Conservation (phyloP, 2,329 filamentous ascomycete genomes). For the Colletotrichum euphorbiae region DNA sequence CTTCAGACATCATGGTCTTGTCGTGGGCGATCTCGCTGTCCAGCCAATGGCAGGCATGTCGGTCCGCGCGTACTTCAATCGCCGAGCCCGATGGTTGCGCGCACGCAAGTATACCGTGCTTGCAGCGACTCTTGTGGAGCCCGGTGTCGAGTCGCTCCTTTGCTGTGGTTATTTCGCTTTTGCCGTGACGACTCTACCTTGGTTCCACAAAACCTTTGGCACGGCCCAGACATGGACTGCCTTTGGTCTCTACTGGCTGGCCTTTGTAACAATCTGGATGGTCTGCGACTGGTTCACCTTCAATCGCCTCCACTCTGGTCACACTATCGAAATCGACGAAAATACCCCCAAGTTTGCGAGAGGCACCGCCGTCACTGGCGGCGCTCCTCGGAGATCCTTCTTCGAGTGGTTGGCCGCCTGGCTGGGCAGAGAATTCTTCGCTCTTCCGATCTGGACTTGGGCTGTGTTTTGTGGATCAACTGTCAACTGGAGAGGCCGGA, state of each 20-base stretch:
- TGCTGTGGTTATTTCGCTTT: constrained; percentile 86
- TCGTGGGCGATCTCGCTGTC: constrained; percentile 87
- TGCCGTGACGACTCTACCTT: constrained; percentile 79
- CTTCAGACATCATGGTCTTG: constrained; percentile 83
- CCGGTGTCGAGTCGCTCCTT: constrained; percentile 88
- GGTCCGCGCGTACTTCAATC: constrained; percentile 79
- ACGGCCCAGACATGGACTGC: constrained; percentile 75
- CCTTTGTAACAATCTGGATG: constrained; percentile 78
- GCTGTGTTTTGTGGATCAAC: constrained; percentile 90
- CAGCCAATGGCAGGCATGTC: constrained; percentile 90
- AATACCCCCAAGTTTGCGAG: constrained; percentile 81
- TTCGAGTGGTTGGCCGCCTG: constrained; percentile 82
- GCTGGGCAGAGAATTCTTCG: constrained; percentile 84
- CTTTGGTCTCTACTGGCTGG: constrained; percentile 74
- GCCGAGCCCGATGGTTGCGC: constrained; percentile 88
- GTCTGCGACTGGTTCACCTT: constrained; percentile 80
- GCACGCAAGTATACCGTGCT: constrained; percentile 95
- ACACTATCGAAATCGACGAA: constrained; percentile 76
- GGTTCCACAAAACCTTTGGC: constrained; percentile 63
- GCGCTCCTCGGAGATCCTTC: constrained; percentile 67
- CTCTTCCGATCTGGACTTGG: constrained; percentile 90
- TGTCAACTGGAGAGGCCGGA: constrained; percentile 87
- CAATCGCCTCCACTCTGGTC: constrained; percentile 77
- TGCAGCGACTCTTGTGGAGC: constrained; percentile 89
- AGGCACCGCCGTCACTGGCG: constrained; percentile 51